These are phyloP conservation scores for Linnemannia elongata DNA, from an alignment of 192 early-diverging fungal species.

Conservation along the genomic window DNA sequence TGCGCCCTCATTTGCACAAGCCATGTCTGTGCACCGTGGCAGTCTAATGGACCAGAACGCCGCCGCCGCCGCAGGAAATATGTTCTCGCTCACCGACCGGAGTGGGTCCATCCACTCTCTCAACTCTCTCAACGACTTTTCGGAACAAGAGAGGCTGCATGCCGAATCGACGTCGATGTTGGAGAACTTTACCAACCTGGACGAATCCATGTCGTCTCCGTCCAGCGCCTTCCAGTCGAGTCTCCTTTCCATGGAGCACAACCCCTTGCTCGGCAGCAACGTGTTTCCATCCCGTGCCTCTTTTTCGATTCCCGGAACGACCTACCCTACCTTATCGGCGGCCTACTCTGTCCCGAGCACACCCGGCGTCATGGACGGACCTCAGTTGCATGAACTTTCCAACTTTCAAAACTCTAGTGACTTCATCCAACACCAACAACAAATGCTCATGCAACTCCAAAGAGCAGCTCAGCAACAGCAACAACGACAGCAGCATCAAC, in stretches of 20 bases:
- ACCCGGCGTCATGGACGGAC: constrained; percentile 13
- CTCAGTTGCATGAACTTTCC: constrained; percentile 33
- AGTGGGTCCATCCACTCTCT: constrained; percentile 13
- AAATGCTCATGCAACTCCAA: constrained; percentile 1
- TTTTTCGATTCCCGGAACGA: constrained; percentile 20
- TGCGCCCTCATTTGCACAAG: constrained; percentile 28
- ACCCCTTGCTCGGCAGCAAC: neutral
- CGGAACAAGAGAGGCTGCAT: constrained; percentile 17
- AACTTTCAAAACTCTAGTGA: constrained; percentile 25
- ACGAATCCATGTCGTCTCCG: constrained; percentile 29
- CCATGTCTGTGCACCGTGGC: neutral
- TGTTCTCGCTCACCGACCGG: neutral
- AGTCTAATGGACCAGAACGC: constrained; percentile 8
- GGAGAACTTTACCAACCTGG: constrained; percentile 41
- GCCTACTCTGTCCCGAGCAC: neutral
- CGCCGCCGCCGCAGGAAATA: neutral
- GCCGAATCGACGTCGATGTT: constrained; percentile 24
- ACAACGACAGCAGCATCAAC: constrained; percentile 8
- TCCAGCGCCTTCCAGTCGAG: constrained; percentile 1
- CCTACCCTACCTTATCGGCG: constrained; percentile 7
- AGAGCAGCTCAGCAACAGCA: constrained; percentile 9
- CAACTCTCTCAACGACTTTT: neutral
- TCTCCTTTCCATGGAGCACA: neutral
- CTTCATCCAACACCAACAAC: constrained; percentile 11
- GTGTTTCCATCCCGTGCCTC: constrained; percentile 15